Base-by-base conservation (phyloP, 1,284 basidiomycete genomes). In the Moesziomyces sp. region DNA sequence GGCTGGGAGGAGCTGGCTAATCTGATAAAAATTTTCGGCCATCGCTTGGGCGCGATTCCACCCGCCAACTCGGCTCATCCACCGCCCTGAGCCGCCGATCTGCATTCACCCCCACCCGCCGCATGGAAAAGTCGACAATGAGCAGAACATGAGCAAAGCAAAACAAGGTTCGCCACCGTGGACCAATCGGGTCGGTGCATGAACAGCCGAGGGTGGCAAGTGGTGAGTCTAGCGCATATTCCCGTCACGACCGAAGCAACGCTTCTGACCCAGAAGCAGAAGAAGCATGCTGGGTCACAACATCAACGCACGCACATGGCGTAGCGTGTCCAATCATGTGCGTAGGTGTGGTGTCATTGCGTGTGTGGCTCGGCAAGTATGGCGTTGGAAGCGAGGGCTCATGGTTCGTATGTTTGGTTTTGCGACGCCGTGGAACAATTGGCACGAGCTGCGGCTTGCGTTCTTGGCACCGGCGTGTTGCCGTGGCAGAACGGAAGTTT, bases 221-320 rank as follows among this genome's bases (percentile, higher is more conserved):
- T 33, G 38, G 30, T 13, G 30, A 33, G 30, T 11, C 2, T 11
- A 33, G 30, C 7, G 13, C 30, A 16, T 59, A 43, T 52, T 52
- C 45, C 50, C 57, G 57, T 52, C 45, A 52, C 42, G 33, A 38
- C 56, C 56, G 43, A 51, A 23, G 38, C 16, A 18, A 40, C 6
- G 38, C 16, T 18, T 40, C 16, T 13, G 2, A 40, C 18, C 38
- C 38, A 40, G 38, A 40, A 40, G 38, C 5, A 40, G 11, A 18
- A 28, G 6, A 28, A 8, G 3, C 11, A 18, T 7, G 38, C 38
- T 18, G 38, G 38, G 38, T 40, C 10, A 13, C 13, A 33, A 33
- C 30, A 33, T 33, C 10, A 33, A 33, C 38, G 38, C 38, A 40
- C 26, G 19, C 40, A 49, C 33, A 47, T 52, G 28, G 28, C 28